Conservation (phyloP, 352 stramenopile genomes). For the Phytopythium sindhum region DNA sequence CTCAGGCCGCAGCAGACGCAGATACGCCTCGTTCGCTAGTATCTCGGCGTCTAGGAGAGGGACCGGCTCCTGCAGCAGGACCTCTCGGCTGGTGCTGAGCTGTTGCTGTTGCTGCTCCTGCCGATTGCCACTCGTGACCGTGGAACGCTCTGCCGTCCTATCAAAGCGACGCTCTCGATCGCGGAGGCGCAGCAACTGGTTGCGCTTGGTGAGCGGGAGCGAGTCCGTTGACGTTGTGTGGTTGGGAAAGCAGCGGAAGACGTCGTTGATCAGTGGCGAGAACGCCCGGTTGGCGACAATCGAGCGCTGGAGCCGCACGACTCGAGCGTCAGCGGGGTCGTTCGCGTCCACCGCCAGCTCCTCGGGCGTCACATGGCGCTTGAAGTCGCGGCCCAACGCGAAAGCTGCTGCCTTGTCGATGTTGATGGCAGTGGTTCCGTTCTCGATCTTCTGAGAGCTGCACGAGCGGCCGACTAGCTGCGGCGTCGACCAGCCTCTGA, state of each 20-base stretch:
- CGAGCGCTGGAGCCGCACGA: conserved; percentile 37
- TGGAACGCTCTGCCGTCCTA: neutral
- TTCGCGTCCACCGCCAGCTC: conserved; percentile 59
- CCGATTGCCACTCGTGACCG: neutral
- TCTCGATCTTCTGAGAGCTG: conserved; percentile 21
- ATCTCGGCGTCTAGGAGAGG: conserved; percentile 63
- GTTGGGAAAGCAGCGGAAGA: conserved; percentile 36
- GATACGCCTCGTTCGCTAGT: conserved; percentile 43
- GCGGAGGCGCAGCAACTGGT: conserved; percentile 50
- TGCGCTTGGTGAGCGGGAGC: conserved; percentile 56
- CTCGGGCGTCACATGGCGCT: conserved; percentile 40
- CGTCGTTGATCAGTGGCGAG: conserved; percentile 14
- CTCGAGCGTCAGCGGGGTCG: conserved; percentile 58
- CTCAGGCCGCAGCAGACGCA: conserved; percentile 63
- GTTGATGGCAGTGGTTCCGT: conserved; percentile 26
- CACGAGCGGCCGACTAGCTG: conserved; percentile 9
- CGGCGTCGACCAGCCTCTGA: neutral
- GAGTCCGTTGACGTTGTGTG: neutral
- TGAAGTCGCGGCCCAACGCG: conserved; percentile 37
- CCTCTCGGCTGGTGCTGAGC: conserved; percentile 5
- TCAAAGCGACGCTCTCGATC: conserved; percentile 29
- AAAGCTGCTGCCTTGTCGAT: conserved; percentile 25
- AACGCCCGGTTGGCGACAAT: conserved; percentile 10
- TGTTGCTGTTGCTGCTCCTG: neutral
- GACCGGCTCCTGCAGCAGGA: conserved; percentile 62